phyloP scores from a whole-genome alignment of 2,329 filamentous ascomycete genomes.

The Trichoderma oligosporum region DNA sequence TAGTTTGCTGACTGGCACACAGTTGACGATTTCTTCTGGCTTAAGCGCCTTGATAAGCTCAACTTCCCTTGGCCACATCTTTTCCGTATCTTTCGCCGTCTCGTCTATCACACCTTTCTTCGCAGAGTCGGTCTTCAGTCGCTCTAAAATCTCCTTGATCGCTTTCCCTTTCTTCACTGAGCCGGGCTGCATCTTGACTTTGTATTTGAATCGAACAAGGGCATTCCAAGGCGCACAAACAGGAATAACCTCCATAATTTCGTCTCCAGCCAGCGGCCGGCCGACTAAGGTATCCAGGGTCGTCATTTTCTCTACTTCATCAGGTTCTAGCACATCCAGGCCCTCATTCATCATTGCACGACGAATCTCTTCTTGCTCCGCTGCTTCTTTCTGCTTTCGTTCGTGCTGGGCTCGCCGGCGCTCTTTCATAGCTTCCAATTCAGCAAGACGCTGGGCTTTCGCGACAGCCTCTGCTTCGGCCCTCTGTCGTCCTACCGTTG shows the following conservation, averaged over 20 bases:
- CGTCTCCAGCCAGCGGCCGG: slow-evolving; percentile 74
- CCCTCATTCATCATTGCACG: slow-evolving; percentile 57
- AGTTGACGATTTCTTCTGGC: slow-evolving; percentile 75
- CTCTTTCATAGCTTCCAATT: slow-evolving; percentile 66
- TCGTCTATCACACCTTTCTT: slow-evolving; percentile 61
- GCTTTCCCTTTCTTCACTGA: slow-evolving; percentile 90
- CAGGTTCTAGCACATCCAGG: slow-evolving; percentile 57
- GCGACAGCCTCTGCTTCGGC: slow-evolving; percentile 65
- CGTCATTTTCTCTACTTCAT: slow-evolving; percentile 51
- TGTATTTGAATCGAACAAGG: slow-evolving; percentile 76
- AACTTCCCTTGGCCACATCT: slow-evolving; percentile 81
- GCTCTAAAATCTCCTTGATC: slow-evolving; percentile 80
- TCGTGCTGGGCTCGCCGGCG: slow-evolving; percentile 78
- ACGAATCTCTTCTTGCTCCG: slow-evolving; percentile 70
- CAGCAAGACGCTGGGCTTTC: slow-evolving; percentile 64
- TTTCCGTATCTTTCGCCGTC: slow-evolving; percentile 59
- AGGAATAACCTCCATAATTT: slow-evolving; percentile 65
- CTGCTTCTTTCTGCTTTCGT: slow-evolving; percentile 68
- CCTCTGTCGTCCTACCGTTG: slow-evolving; percentile 62
- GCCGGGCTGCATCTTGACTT: slow-evolving; percentile 90
- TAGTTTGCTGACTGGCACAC: slow-evolving; percentile 74
- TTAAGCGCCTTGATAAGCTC: slow-evolving; percentile 79
- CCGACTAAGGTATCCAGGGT: slow-evolving; percentile 71
- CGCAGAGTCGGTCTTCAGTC: slow-evolving; percentile 66
- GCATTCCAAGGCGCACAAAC: slow-evolving; percentile 64